A percentile compares a stretch with the other conserved stretches of the same genome.
Conservation (phyloP, 176 grass and related monocot genomes). For the Aegilops sharonensis region DNA sequence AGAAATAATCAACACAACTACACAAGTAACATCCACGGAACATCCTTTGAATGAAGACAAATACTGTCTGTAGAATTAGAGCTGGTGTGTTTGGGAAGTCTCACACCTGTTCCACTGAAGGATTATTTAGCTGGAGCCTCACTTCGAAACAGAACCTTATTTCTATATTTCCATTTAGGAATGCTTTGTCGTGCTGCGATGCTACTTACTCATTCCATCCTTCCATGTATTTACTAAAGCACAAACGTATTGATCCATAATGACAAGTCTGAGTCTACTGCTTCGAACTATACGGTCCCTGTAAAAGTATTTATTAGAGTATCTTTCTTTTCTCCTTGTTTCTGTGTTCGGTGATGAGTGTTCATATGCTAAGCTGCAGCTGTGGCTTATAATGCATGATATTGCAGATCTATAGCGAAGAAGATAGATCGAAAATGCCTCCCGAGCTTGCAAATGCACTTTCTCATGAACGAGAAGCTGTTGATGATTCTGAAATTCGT, state of each 20-base stretch:
- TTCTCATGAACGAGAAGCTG: constrained; percentile 84
- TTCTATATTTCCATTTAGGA: constrained; percentile 5
- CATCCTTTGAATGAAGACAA: neutral
- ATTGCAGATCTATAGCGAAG: constrained; percentile 76
- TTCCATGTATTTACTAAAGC: neutral
- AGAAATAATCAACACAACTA: neutral
- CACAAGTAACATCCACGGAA: neutral
- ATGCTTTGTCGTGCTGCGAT: neutral
- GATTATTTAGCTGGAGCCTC: neutral
- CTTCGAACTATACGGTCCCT: neutral
- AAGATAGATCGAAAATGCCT: constrained; percentile 88
- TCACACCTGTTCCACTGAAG: neutral
- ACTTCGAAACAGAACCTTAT: neutral
- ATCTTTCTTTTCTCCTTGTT: neutral
- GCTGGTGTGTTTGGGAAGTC: too few species aligned
- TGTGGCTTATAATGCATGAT: constrained; percentile 3
- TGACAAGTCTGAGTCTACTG: neutral
- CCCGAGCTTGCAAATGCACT: constrained; percentile 75
- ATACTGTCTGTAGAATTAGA: neutral
- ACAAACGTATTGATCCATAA: neutral
- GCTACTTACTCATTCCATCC: neutral
- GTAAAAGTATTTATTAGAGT: neutral
- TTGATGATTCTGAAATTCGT: constrained; percentile 86
- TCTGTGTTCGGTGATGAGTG: constrained; percentile 20
- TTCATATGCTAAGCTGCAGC: neutral